A percentile compares a stretch with the other conserved stretches of the same genome.
These are phyloP conservation scores for Lecanicillium sp. DNA, from an alignment of 2,329 filamentous ascomycete species.

Conservation along the genomic window DNA sequence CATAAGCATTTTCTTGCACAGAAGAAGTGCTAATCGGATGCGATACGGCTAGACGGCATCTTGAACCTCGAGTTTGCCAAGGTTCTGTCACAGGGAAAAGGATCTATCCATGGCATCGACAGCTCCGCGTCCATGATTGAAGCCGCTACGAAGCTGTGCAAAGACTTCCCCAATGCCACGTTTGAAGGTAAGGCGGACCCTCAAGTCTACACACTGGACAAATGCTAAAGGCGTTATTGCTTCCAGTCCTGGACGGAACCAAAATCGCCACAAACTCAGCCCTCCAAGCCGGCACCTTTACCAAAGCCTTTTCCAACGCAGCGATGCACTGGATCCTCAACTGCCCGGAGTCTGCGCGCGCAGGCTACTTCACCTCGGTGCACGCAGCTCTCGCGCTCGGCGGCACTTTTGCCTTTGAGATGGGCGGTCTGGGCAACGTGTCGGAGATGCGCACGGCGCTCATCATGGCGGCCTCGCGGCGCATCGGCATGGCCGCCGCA, in stretches of 20 bases:
- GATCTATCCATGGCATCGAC: conserved; percentile 49
- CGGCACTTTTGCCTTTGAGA: conserved; percentile 59
- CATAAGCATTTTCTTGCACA: too few species aligned
- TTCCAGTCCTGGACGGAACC: conserved; percentile 38
- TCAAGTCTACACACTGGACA: neutral
- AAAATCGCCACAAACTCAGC: conserved; percentile 24
- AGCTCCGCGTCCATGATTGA: conserved; percentile 51
- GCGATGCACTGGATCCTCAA: conserved; percentile 61
- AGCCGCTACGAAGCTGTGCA: conserved; percentile 36
- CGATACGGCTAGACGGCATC: conserved; percentile 40
- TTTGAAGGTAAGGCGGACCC: conserved; percentile 34
- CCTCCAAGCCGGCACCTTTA: conserved; percentile 32
- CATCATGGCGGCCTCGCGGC: conserved; percentile 42
- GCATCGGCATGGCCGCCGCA: conserved; percentile 41
- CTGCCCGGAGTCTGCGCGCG: conserved; percentile 26
- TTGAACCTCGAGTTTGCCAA: conserved; percentile 47
- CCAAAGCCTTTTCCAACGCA: conserved; percentile 59
- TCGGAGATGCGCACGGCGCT: conserved; percentile 54
- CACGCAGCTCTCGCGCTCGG: conserved; percentile 43
- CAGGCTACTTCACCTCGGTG: conserved; percentile 45
- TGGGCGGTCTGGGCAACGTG: conserved; percentile 64
- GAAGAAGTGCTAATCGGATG: too few species aligned
- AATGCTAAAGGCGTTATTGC: conserved; percentile 1
- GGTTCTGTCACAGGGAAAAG: conserved; percentile 35
- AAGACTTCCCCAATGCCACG: conserved; percentile 27